A percentile compares a stretch with the other conserved stretches of the same genome.
phyloP scores from a whole-genome alignment of 768 basidiomycete genomes.

The Leccinum pellstonianum region DNA sequence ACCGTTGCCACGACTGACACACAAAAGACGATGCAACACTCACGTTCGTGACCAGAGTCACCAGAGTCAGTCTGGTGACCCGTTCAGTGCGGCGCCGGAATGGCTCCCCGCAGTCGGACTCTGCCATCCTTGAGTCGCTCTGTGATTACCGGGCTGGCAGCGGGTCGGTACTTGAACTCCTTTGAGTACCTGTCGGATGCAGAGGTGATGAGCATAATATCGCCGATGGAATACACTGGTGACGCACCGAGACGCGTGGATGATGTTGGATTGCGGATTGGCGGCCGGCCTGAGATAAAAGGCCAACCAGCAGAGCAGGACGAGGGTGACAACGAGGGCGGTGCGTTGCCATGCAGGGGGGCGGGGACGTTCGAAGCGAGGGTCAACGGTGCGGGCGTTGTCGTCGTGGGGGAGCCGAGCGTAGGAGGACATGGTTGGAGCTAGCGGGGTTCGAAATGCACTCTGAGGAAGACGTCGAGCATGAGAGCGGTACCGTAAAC shows the following conservation, averaged over 20 bases:
- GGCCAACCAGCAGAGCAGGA: slow-evolving; percentile 45
- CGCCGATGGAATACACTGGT: neutral
- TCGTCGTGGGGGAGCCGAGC: slow-evolving; percentile 15
- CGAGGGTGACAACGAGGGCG: slow-evolving; percentile 40
- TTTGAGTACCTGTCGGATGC: slow-evolving; percentile 67
- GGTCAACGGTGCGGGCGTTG: neutral
- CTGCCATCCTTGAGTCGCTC: slow-evolving; percentile 73
- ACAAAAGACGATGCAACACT: neutral
- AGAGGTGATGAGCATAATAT: neutral
- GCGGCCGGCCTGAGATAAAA: slow-evolving; percentile 31
- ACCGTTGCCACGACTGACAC: neutral
- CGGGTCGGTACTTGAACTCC: slow-evolving; percentile 78
- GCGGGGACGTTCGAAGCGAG: slow-evolving; percentile 37
- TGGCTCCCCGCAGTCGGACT: slow-evolving; percentile 67
- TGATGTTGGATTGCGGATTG: slow-evolving; percentile 41
- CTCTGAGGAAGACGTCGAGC: slow-evolving; percentile 2
- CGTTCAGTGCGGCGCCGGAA: slow-evolving; percentile 29
- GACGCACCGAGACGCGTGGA: slow-evolving; percentile 64
- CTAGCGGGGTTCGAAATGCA: slow-evolving; percentile 27
- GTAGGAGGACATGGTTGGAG: slow-evolving; percentile 4
- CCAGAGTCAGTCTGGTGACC: neutral
- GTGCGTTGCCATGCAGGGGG: slow-evolving; percentile 49
- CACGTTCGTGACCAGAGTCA: neutral
- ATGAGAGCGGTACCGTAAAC: slow-evolving; percentile 5
- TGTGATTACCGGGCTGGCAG: slow-evolving; percentile 81